Base-by-base conservation (phyloP, 192 early-diverging fungal genomes). In the Haplosporangium gracile region DNA sequence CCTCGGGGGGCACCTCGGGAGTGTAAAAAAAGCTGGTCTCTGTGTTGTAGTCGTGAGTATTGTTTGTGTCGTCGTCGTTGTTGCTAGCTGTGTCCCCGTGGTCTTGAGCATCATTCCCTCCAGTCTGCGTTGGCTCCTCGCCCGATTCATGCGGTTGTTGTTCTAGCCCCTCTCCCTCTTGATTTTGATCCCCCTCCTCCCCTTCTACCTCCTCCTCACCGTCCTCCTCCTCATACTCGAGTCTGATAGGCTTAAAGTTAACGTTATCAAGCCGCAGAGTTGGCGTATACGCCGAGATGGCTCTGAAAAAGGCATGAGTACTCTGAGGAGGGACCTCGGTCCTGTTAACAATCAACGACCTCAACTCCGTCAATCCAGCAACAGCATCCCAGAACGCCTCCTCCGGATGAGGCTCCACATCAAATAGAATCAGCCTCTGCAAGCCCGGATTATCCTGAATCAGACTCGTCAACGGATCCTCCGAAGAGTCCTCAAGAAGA, bases 301-400 rank as follows among this genome's bases (percentile, higher is more conserved):
- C 70, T 39, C 20, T 38, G 20, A 38, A 71, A 24, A 71, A 71
- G 5, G 40, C 70, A n/a, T 38, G 70, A 4, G 40, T 42, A 11
- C 18, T 38, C 22, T 42, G 38, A n/a, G 70, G 22, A 26, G 70
- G 24, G 16, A 71, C 18, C 22, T 71, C 70, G 2, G n/a, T n/a
- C 11, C 70, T 42, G n/a, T 42, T 42, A 13, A 71, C 70, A 42
- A 38, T 71, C n/a, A 71, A 16, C 9, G 40, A 71, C 20, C 11
- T 18, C 18, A 71, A 20, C n/a, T 71, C 38, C 34, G 70, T 42
- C 39, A 71, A n/a, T 15, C 24, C 16, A 4, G 38, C 36, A 24
- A 71, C 70, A 2, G 70, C 70, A n/a, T 71, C 38, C 70, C 70
- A 71, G 26, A 71, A 71, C 39, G 20, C 39, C 24, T 42, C 70